Evolutionary conservation across 306 rosid genomes (phyloP), one percentile per base, ranked within the genome.

Genomic region (Senna tora): DNA sequence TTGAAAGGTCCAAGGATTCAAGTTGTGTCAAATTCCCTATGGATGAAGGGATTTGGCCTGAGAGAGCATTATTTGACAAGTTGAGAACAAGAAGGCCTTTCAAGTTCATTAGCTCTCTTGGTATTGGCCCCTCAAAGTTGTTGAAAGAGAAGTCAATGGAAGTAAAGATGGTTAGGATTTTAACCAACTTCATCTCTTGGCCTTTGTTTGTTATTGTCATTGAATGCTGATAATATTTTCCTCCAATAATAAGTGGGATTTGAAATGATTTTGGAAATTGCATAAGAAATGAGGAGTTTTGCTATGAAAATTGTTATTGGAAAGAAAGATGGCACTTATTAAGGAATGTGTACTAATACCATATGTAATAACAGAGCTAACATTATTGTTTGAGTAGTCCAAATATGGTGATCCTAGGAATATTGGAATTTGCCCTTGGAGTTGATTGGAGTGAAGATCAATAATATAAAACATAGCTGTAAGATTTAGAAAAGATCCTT

Each of bases 371-470:
- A 11, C 3, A 39, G 74, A 81, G 85, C 3, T 52, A 2, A 52
- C 19, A 25, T 52, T 52, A 52, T 52, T 52, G 13, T 14, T 19
- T 52, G 57, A 81, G 51, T 38, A 81, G 25, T 68, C 85, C 52
- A 77, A 6, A 46, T 52, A 77, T 1, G 13, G 41, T 0, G 1
- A 36, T 5, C 8, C 20, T 17, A 4, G 67, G 9, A 74, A 20
- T 7, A 30, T 1, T 0, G 79, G 73, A 32, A 86, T 56, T 19
- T 11, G 16, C 9, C 85, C 89, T 14, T 50, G 72, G 12, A 87
- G 80, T 2, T 68, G 58, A 70, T 84, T 87, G 5, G 64, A 66
- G 52, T 66, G 78, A n/a, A 87, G 85, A 73, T 84, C 89, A 45
- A 87, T 68, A 2, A 15, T 0, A 2, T 0, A 0, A 59, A 84